phyloP scores from a whole-genome alignment of 371 early-diverging fungal species.

The Mortierella sp. region DNA sequence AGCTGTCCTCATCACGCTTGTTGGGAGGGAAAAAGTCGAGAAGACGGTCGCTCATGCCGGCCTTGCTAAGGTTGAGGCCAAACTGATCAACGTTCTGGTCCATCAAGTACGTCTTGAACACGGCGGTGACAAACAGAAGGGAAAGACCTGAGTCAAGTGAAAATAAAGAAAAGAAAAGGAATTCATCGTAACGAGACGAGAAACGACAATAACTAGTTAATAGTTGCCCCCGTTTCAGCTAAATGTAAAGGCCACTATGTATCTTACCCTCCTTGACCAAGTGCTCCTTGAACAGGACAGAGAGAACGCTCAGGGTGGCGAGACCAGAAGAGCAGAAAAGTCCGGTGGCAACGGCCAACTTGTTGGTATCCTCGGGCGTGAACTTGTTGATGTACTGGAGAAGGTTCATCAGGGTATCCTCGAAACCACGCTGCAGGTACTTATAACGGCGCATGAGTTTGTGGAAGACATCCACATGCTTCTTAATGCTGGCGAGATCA shows the following conservation, averaged over 20 bases:
- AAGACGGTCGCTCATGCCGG: slow-evolving; percentile 79
- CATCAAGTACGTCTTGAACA: slow-evolving; percentile 83
- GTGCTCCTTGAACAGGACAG: slow-evolving; percentile 88
- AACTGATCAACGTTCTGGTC: slow-evolving; percentile 84
- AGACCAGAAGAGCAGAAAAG: slow-evolving; percentile 77
- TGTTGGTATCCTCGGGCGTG: slow-evolving; percentile 78
- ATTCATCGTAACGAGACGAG: neutral
- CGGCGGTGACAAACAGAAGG: slow-evolving; percentile 82
- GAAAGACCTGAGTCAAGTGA: slow-evolving; percentile 72
- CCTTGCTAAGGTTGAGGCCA: slow-evolving; percentile 71
- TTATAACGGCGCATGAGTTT: slow-evolving; percentile 93
- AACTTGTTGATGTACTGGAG: slow-evolving; percentile 91
- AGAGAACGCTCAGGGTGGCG: slow-evolving; percentile 74
- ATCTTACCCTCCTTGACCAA: slow-evolving; percentile 86
- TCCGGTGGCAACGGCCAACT: slow-evolving; percentile 84
- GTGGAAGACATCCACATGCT: slow-evolving; percentile 84
- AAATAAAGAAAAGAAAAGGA: too few species aligned
- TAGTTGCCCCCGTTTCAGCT: neutral
- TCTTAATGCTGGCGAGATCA: slow-evolving; percentile 74
- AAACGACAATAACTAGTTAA: neutral
- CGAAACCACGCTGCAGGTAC: slow-evolving; percentile 89
- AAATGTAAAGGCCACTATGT: too few species aligned
- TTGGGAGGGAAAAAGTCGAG: slow-evolving; percentile 92
- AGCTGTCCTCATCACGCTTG: slow-evolving; percentile 89
- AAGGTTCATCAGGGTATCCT: slow-evolving; percentile 86